phyloP scores from a whole-genome alignment of 805 yeast species.

The Saturnispora ahearnii region DNA sequence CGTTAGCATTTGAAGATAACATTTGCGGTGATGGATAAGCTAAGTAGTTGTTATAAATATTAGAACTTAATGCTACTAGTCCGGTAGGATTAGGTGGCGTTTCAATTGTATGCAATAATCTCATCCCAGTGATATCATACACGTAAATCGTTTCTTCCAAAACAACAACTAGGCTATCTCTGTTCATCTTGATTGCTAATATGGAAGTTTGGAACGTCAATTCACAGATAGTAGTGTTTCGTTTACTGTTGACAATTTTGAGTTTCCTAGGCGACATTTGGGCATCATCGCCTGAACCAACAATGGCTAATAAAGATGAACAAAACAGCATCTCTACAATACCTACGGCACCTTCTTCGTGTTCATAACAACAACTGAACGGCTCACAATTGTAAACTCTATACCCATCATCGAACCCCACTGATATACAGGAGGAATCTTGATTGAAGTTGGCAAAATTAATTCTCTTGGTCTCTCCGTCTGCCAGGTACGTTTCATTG shows the following conservation, averaged over 20 bases:
- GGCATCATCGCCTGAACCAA: slow-evolving; percentile 73
- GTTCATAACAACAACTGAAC: slow-evolving; percentile 61
- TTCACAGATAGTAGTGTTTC: slow-evolving; percentile 67
- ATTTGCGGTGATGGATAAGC: slow-evolving; percentile 77
- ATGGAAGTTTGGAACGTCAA: slow-evolving; percentile 79
- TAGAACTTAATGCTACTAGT: slow-evolving; percentile 51
- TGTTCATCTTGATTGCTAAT: slow-evolving; percentile 66
- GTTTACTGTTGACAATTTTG: slow-evolving; percentile 75
- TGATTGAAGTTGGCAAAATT: slow-evolving; percentile 68
- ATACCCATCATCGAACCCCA: slow-evolving; percentile 60
- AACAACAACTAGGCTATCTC: slow-evolving; percentile 76
- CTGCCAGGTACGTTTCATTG: background rate
- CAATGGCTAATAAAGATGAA: slow-evolving; percentile 77
- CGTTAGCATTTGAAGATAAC: slow-evolving; percentile 17
- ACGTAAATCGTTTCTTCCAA: slow-evolving; percentile 77
- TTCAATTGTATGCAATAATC: slow-evolving; percentile 67
- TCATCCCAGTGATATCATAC: slow-evolving; percentile 86
- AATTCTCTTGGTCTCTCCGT: slow-evolving; percentile 2
- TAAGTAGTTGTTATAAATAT: slow-evolving; percentile 42
- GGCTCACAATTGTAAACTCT: slow-evolving; percentile 85
- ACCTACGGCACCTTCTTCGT: slow-evolving; percentile 45
- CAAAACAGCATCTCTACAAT: slow-evolving; percentile 87
- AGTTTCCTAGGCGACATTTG: slow-evolving; percentile 73
- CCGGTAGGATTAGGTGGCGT: slow-evolving; percentile 52
- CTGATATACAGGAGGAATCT: slow-evolving; percentile 74